Evolutionary conservation across 2,329 filamentous ascomycete species (phyloP).

Genomic region (Penicillium sp.): DNA sequence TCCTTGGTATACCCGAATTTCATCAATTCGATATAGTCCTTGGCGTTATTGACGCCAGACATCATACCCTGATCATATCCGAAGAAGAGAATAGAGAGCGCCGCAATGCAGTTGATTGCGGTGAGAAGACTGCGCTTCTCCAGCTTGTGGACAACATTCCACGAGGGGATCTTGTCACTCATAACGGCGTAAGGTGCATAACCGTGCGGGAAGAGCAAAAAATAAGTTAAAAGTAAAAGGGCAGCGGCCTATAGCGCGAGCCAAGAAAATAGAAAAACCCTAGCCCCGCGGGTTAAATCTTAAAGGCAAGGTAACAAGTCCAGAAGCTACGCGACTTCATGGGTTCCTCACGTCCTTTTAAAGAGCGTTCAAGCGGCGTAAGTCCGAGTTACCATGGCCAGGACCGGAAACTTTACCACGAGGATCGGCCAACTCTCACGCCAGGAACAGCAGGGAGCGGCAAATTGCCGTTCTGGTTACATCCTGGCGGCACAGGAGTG

Average conservation of each 20-base stretch:
- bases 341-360: conserved; percentile 5
- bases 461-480: conserved; percentile 6
- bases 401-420: conserved; percentile 13
- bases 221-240: neutral
- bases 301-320: neutral
- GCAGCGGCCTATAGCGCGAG: neutral
- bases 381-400: conserved; percentile 10
- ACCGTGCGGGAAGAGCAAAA: neutral
- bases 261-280: neutral
- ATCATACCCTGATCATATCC: conserved; percentile 55
- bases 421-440: conserved; percentile 13
- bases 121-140: conserved; percentile 56
- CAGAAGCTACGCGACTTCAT: neutral
- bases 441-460: conserved; percentile 10
- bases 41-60: conserved; percentile 63
- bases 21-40: conserved; percentile 62
- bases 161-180: conserved; percentile 38
- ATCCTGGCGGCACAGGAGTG: conserved; percentile 7
- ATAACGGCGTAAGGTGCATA: conserved; percentile 21
- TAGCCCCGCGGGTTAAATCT: neutral
- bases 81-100: conserved; percentile 65
- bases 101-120: conserved; percentile 60
- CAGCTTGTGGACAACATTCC: conserved; percentile 51
- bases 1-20: conserved; percentile 57
- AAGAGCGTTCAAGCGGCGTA: conserved; percentile 3